Conservation (phyloP, 2,329 filamentous ascomycete species). For the Fusarium metavorans region DNA sequence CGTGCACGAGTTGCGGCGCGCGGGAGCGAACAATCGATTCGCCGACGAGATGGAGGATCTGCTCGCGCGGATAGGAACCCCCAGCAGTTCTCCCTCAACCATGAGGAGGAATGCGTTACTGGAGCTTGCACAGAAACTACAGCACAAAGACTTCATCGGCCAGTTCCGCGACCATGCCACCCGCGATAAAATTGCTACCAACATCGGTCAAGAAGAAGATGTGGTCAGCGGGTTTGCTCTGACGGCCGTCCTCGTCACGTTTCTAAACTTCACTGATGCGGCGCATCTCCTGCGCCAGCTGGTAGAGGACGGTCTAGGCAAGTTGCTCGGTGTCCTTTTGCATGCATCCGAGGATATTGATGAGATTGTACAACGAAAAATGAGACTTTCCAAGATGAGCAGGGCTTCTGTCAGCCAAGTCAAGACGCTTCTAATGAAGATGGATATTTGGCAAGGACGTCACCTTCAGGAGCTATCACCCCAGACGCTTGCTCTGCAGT, state of each 20-base stretch:
- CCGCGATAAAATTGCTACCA: slow-evolving; percentile 75
- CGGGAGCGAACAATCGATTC: slow-evolving; percentile 74
- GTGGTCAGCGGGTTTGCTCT: slow-evolving; percentile 72
- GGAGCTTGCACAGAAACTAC: slow-evolving; percentile 70
- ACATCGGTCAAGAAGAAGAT: slow-evolving; percentile 71
- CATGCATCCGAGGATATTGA: slow-evolving; percentile 65
- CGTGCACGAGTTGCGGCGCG: slow-evolving; percentile 74
- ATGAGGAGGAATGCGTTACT: slow-evolving; percentile 69
- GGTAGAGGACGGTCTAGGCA: slow-evolving; percentile 63
- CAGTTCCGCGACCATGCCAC: slow-evolving; percentile 82
- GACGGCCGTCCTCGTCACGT: slow-evolving; percentile 70
- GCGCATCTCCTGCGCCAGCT: slow-evolving; percentile 70
- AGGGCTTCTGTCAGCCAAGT: slow-evolving; percentile 68
- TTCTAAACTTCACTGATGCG: slow-evolving; percentile 71
- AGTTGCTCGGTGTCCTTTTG: slow-evolving; percentile 69
- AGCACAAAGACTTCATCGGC: slow-evolving; percentile 71
- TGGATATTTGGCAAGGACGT: slow-evolving; percentile 71
- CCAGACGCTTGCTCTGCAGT: slow-evolving; percentile 72
- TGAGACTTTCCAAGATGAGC: slow-evolving; percentile 75
- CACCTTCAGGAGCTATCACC: slow-evolving; percentile 67
- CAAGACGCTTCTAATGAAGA: slow-evolving; percentile 63
- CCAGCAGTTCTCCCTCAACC: slow-evolving; percentile 59
- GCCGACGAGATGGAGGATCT: slow-evolving; percentile 75
- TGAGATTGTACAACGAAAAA: slow-evolving; percentile 72
- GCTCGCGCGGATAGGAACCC: slow-evolving; percentile 68